A percentile compares a stretch with the other conserved stretches of the same genome.
These are phyloP conservation scores for Ogataea ramenticola DNA, from an alignment of 805 yeast genomes.

Conservation along the genomic window DNA sequence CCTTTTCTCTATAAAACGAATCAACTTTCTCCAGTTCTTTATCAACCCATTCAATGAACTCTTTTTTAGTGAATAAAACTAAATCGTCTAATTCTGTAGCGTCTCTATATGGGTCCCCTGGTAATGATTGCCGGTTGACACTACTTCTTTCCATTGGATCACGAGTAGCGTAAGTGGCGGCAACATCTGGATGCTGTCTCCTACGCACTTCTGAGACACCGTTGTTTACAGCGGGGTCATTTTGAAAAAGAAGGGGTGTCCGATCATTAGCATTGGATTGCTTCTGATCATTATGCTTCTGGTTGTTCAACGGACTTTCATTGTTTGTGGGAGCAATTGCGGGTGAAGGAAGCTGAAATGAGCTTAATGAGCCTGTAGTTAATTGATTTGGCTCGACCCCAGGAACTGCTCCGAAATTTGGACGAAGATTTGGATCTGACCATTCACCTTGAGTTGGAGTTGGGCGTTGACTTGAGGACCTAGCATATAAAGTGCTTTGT, in stretches of 20 bases:
- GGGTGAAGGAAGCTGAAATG: constrained; percentile 22
- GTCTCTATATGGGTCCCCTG: background rate
- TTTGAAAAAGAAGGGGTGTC: background rate
- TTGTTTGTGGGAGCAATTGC: constrained; percentile 7
- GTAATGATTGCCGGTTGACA: background rate
- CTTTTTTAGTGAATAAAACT: constrained; percentile 31
- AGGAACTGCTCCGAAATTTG: too few species aligned
- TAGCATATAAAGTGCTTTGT: too few species aligned
- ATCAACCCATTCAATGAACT: constrained; percentile 65
- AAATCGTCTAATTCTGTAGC: constrained; percentile 23
- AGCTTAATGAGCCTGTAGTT: constrained; percentile 6
- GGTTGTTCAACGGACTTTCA: background rate
- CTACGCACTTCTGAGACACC: background rate
- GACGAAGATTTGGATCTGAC: background rate
- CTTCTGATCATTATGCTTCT: background rate
- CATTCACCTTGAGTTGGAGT: background rate
- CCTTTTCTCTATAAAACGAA: constrained; percentile 51
- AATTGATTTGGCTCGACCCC: too few species aligned
- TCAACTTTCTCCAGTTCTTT: constrained; percentile 53
- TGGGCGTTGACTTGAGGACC: background rate
- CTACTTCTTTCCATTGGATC: background rate
- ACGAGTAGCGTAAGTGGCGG: background rate
- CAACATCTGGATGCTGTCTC: background rate
- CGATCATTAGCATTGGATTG: background rate
- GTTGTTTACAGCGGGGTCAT: background rate